Percentiles rank a stretch among this genome's conserved stretches.
These are phyloP conservation scores for Mycena pura DNA, from an alignment of 768 basidiomycete genomes.

Conservation along the genomic window DNA sequence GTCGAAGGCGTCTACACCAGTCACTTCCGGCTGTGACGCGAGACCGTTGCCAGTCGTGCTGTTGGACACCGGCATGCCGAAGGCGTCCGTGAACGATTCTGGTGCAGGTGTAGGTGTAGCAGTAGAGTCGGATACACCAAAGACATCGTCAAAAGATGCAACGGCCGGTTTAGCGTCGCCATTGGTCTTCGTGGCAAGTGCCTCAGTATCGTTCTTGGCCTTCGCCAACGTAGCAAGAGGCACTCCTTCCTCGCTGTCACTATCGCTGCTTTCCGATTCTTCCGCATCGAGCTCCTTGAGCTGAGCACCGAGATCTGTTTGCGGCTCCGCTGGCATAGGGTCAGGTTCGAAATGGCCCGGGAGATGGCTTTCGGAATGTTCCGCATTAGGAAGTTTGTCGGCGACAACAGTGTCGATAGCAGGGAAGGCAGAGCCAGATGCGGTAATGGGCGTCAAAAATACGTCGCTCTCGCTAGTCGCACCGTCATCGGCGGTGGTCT, in stretches of 20 bases:
- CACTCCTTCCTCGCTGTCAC: constrained; percentile 56
- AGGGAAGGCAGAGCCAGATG: constrained; percentile 47
- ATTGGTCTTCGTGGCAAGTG: constrained; percentile 18
- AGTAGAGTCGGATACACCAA: constrained; percentile 45
- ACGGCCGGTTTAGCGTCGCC: constrained; percentile 25
- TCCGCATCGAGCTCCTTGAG: constrained; percentile 65
- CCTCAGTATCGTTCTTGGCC: constrained; percentile 28
- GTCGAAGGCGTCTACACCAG: constrained; percentile 74
- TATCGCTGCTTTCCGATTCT: constrained; percentile 57
- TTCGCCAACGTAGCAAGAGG: constrained; percentile 44
- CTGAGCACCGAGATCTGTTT: constrained; percentile 59
- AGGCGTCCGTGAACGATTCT: constrained; percentile 29
- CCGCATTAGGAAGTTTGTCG: constrained; percentile 11
- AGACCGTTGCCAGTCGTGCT: constrained; percentile 16
- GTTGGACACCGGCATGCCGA: constrained; percentile 25
- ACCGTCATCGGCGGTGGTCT: constrained; percentile 19
- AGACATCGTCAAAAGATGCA: constrained; percentile 64
- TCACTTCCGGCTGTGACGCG: constrained; percentile 32
- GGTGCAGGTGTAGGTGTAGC: constrained; percentile 30
- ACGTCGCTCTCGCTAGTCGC: constrained; percentile 22
- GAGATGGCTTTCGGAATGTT: not conserved
- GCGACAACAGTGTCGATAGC: constrained; percentile 38
- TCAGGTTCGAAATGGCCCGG: constrained; percentile 21
- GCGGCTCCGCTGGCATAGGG: constrained; percentile 31
- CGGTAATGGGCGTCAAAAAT: constrained; percentile 38